Evolutionary conservation across 2,329 filamentous ascomycete genomes (phyloP).

Genomic region (Claviceps sorghi): DNA sequence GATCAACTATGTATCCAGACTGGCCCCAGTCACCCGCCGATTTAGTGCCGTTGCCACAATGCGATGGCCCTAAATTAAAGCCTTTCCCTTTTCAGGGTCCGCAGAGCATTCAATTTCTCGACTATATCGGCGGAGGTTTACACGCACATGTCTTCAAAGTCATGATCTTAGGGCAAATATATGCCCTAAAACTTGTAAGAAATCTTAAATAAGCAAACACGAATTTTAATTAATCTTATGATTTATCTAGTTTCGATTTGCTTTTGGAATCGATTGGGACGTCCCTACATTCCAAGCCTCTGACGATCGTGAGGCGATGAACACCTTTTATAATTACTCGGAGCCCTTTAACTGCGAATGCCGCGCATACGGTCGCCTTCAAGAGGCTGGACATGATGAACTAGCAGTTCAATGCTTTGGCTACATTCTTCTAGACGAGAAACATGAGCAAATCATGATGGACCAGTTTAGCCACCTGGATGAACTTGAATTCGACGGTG

Average conservation of each 20-base stretch:
- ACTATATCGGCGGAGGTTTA: neutral
- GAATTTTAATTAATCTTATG: neutral
- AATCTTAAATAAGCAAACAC: neutral
- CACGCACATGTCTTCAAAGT: neutral
- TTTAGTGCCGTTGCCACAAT: neutral
- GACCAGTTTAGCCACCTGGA: neutral
- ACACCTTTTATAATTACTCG: neutral
- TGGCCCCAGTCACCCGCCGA: neutral
- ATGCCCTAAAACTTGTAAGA: neutral
- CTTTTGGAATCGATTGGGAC: neutral
- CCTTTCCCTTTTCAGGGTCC: neutral
- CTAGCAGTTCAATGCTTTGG: neutral
- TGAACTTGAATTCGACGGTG: neutral
- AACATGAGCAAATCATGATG: neutral
- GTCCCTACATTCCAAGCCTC: neutral
- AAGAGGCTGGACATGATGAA: neutral
- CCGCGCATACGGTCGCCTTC: neutral
- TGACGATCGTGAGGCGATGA: neutral
- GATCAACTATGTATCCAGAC: neutral
- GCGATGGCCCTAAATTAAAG: neutral
- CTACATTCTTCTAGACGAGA: neutral
- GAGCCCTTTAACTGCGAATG: neutral
- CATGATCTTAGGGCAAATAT: neutral
- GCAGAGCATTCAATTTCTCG: neutral
- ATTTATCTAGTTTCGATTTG: neutral